These are phyloP conservation scores for Ogataea hybrid DNA, from an alignment of 1,139 yeast species.

Conservation along the genomic window DNA sequence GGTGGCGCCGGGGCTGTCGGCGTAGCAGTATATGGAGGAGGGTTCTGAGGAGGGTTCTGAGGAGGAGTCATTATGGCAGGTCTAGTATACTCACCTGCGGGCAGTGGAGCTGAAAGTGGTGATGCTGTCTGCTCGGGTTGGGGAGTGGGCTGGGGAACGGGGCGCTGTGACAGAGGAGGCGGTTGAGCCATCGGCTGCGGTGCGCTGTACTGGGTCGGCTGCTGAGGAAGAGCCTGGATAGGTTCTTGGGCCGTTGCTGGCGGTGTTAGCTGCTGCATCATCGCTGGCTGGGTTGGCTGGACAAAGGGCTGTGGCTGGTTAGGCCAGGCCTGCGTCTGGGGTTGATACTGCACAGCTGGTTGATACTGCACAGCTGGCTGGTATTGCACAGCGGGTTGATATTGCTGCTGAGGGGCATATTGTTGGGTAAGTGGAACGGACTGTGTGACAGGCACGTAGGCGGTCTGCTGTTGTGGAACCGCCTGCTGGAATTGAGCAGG, in stretches of 20 bases:
- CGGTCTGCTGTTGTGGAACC: not conserved
- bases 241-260: not conserved
- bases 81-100: constrained; percentile 7
- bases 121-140: not conserved
- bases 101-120: constrained; percentile 4
- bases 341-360: not conserved
- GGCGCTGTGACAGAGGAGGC: not conserved
- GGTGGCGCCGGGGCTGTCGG: not conserved
- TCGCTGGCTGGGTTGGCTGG: not conserved
- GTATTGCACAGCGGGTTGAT: too few species aligned
- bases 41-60: too few species aligned
- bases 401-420: too few species aligned
- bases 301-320: not conserved
- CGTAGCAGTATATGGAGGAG: not conserved
- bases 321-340: not conserved
- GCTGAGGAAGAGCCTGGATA: not conserved
- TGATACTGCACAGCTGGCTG: not conserved
- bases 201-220: not conserved
- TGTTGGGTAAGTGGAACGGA: too few species aligned
- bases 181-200: not conserved
- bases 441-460: not conserved
- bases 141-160: constrained; percentile 1
- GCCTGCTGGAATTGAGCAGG: not conserved
- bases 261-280: not conserved
- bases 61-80: not conserved